Percentiles rank a stretch among this genome's conserved stretches.
Evolutionary conservation across 805 yeast species (phyloP).

Genomic region (Schwanniomyces sp.): DNA sequence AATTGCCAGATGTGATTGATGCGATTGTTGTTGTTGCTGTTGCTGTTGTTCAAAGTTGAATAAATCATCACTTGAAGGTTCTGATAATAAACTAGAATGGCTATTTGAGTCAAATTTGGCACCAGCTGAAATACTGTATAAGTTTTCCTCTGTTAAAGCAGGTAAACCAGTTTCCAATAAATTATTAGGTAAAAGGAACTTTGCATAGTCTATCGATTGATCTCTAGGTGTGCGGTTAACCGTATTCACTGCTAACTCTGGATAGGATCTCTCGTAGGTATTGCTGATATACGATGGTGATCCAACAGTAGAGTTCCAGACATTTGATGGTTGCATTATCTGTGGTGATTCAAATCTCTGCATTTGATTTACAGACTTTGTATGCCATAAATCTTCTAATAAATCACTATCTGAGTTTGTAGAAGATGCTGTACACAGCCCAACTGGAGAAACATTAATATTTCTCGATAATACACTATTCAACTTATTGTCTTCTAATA

Average conservation of each 20-base stretch:
- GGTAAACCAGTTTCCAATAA: constrained; percentile 16
- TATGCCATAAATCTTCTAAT: constrained; percentile 18
- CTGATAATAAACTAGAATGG: constrained; percentile 8
- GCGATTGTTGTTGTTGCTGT: constrained; percentile 8
- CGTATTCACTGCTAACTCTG: not conserved
- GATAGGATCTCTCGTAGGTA: not conserved
- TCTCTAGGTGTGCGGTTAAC: constrained; percentile 6
- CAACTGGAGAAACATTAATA: constrained; percentile 3
- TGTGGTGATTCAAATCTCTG: not conserved
- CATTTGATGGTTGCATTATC: constrained; percentile 10
- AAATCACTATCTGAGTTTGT: constrained; percentile 12
- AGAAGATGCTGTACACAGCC: constrained; percentile 7
- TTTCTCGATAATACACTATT: not conserved
- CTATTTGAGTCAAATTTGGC: not conserved
- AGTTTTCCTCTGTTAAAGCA: constrained; percentile 39
- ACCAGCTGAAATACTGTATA: constrained; percentile 9
- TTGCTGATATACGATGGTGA: not conserved
- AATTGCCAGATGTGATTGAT: constrained; percentile 4
- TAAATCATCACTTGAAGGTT: constrained; percentile 14
- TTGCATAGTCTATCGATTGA: constrained; percentile 14
- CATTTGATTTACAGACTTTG: constrained; percentile 4
- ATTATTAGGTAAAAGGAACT: constrained; percentile 20
- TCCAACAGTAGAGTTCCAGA: constrained; percentile 2
- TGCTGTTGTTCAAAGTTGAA: constrained; percentile 13
- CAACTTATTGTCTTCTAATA: not conserved